Base-by-base conservation (phyloP, 306 rosid genomes). In the Oxytropis ochrocephala region DNA sequence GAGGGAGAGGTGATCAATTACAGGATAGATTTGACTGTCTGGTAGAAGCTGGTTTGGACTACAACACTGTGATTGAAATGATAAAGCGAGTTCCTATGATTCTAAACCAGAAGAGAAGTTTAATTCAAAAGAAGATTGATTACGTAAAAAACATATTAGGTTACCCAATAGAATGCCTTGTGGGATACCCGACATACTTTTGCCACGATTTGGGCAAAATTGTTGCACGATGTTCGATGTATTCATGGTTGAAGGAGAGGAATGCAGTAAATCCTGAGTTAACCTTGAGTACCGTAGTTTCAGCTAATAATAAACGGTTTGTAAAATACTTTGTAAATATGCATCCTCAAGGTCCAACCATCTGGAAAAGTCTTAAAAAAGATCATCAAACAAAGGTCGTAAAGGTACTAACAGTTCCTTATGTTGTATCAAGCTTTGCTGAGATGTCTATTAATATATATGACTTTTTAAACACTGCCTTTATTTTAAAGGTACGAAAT, bases 11-110 rank as follows among this genome's bases (percentile, higher is more conserved):
- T 9, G 92, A 87, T 74, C 86, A 82, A 69, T 72, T 92, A 59
- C 96, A 89, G 68, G 96, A 92, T 79, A 85, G 97, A 74, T 87
- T 92, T 51, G 89, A 89, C 79, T 87, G 92, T 81, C 77, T 92
- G 51, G 92, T 89, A 16, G 73, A 81, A 50, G 92, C 95, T 68
- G 96, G 98, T 71, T 84, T 92, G 84, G 96, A 92, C 53, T 80
- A 63, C 54, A 81, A 84, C 38, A 76, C 43, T 7, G 95, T 57
- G 50, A 39, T 75, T 13, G 56, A 64, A 52, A 79, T 92, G 61
- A 57, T 92, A 49, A 87, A 76, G 69, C 86, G 69, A 50, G 82
- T 80, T 66, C 98, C 96, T 42, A 62, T 50, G 75, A 74, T 92
- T 78, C 89, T 89, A 46, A 83, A 77, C 82, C 85, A 78, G 78